phyloP scores from a whole-genome alignment of 2,329 filamentous ascomycete genomes.

The Cladosporium austrohemisphaericum region DNA sequence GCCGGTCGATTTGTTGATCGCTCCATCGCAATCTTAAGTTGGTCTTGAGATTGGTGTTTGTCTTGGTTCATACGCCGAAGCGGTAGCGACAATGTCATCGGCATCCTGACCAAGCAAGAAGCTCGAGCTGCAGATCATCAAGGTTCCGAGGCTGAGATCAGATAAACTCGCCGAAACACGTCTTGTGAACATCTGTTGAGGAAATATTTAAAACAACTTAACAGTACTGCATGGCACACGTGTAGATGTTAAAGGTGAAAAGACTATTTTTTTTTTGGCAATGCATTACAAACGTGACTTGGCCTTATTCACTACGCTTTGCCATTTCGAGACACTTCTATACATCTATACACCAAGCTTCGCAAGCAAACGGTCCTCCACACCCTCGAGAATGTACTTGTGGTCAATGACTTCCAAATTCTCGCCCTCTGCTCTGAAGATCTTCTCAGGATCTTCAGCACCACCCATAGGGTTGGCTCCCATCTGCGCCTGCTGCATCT shows the following conservation, averaged over 20 bases:
- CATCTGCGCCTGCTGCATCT: slow-evolving; percentile 53
- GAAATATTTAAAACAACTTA: no score
- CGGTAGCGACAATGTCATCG: no score
- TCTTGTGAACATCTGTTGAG: no score
- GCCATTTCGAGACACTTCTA: background rate
- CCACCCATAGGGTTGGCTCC: slow-evolving; percentile 74
- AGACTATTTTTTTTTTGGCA: no score
- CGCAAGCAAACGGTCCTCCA: slow-evolving; percentile 76
- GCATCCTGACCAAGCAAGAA: no score
- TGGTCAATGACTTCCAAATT: slow-evolving; percentile 95
- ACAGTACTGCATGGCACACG: no score
- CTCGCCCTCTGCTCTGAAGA: slow-evolving; percentile 88
- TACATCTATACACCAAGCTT: slow-evolving; percentile 23
- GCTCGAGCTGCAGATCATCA: background rate
- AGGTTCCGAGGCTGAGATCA: background rate
- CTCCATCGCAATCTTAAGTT: no score
- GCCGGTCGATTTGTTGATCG: background rate
- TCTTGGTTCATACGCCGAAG: no score
- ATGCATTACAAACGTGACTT: background rate
- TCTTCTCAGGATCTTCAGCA: slow-evolving; percentile 90
- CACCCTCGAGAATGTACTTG: slow-evolving; percentile 81
- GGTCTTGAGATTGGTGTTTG: no score
- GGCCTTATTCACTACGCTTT: background rate
- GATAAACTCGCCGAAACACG: no score
- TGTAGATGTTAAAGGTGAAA: no score